phyloP scores from a whole-genome alignment of 371 early-diverging fungal species.

The Mortierella sp. region DNA sequence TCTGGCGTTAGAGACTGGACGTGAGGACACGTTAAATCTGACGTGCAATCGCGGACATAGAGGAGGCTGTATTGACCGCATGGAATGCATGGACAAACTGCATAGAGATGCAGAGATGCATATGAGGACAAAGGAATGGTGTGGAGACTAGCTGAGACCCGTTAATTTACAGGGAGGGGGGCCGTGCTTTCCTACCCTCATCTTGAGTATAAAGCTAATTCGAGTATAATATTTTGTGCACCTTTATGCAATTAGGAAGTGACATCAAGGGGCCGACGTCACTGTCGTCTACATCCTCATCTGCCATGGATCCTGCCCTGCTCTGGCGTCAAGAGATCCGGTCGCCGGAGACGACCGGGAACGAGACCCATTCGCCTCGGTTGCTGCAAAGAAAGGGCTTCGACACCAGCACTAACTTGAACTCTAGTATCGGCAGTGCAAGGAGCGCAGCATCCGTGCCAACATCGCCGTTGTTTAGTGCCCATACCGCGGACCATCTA shows the following conservation, averaged over 20 bases:
- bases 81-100: too few relatives aligned
- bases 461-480: slow-evolving; percentile 21
- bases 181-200: too few relatives aligned
- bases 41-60: too few relatives aligned
- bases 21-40: too few relatives aligned
- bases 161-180: too few relatives aligned
- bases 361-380: slow-evolving; percentile 22
- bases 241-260: neutral
- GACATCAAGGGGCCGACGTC: slow-evolving; percentile 1
- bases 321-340: slow-evolving; percentile 24
- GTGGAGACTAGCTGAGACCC: too few relatives aligned
- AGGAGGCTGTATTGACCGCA: too few relatives aligned
- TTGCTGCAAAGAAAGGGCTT: slow-evolving; percentile 5
- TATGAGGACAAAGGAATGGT: too few relatives aligned
- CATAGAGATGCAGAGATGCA: too few relatives aligned
- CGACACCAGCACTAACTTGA: slow-evolving; percentile 1
- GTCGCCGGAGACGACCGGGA: slow-evolving; percentile 22
- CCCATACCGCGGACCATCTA: slow-evolving; percentile 13
- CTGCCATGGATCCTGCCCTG: slow-evolving; percentile 14
- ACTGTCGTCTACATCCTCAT: neutral
- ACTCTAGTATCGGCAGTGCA: neutral
- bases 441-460: slow-evolving; percentile 25
- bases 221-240: neutral
- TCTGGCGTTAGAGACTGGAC: too few relatives aligned
- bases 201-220: too few relatives aligned